A percentile compares a stretch with the other conserved stretches of the same genome.
Evolutionary conservation across 768 basidiomycete species (phyloP).

Genomic region (Lepiota venenata): DNA sequence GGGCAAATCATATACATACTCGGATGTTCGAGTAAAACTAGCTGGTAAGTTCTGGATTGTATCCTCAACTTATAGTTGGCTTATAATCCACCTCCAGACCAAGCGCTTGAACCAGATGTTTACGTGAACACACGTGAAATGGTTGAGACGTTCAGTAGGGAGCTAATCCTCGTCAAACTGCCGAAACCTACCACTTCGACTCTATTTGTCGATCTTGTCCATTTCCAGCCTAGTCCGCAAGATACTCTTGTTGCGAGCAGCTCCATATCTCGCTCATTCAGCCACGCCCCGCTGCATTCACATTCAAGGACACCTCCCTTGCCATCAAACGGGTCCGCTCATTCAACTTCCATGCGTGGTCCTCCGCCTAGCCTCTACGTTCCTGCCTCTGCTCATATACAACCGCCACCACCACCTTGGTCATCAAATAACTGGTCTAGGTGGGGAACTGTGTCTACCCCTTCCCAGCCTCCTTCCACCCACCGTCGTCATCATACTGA

Average conservation of each 20-base stretch:
- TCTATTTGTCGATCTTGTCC: constrained; percentile 70
- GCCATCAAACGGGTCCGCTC: constrained; percentile 5
- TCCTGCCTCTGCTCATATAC: constrained; percentile 7
- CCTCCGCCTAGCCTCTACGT: constrained; percentile 8
- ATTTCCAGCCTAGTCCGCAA: constrained; percentile 50
- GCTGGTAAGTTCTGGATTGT: constrained; percentile 30
- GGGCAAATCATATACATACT: constrained; percentile 65
- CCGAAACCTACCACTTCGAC: constrained; percentile 62
- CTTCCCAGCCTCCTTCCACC: constrained; percentile 41
- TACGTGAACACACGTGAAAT: constrained; percentile 75
- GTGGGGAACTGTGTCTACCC: constrained; percentile 44
- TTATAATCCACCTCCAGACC: constrained; percentile 11
- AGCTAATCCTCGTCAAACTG: constrained; percentile 66
- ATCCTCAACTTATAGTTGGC: background rate
- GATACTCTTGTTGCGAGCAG: constrained; percentile 1
- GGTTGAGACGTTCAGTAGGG: constrained; percentile 71
- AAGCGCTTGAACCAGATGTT: constrained; percentile 35
- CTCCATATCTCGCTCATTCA: constrained; percentile 3
- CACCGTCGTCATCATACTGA: constrained; percentile 18
- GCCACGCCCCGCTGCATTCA: constrained; percentile 4
- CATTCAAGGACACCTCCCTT: constrained; percentile 9
- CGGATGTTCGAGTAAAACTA: constrained; percentile 72
- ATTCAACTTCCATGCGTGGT: constrained; percentile 13
- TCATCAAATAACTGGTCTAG: constrained; percentile 26
- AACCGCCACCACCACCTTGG: constrained; percentile 39